Conservation (phyloP, 441 rosid species). For the Metrosideros polymorpha region DNA sequence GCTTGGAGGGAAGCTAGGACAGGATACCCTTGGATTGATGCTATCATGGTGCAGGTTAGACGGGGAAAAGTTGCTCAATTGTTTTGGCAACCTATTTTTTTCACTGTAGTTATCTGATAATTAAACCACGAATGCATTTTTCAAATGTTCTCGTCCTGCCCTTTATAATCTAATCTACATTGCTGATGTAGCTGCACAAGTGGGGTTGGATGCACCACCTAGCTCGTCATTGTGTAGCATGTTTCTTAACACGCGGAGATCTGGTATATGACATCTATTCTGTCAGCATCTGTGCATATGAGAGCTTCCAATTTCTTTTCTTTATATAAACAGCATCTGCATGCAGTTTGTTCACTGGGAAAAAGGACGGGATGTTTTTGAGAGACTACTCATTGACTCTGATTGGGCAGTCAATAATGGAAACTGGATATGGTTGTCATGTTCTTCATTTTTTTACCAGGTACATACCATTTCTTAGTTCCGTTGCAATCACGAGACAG, state of each 20-base stretch:
- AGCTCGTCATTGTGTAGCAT: constrained; percentile 87
- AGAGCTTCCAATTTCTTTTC: background rate
- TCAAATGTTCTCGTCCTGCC: background rate
- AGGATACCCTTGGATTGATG: constrained; percentile 98
- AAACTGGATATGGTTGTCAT: constrained; percentile 94
- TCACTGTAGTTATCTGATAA: background rate
- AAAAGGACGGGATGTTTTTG: constrained; percentile 92
- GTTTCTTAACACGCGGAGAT: constrained; percentile 95
- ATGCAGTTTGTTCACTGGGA: constrained; percentile 96
- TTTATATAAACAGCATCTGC: constrained; percentile 20
- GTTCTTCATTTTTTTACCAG: constrained; percentile 98
- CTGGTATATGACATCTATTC: constrained; percentile 36
- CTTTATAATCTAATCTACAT: background rate
- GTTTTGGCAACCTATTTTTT: background rate
- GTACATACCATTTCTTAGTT: constrained; percentile 9
- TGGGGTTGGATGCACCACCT: constrained; percentile 99
- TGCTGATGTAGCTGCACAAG: constrained; percentile 51
- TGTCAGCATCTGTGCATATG: background rate
- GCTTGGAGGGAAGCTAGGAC: constrained; percentile 96
- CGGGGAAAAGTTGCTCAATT: background rate
- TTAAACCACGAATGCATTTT: background rate
- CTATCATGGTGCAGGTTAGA: constrained; percentile 91
- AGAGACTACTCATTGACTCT: constrained; percentile 85
- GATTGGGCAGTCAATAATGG: constrained; percentile 96
- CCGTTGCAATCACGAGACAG: background rate